Percentiles rank a stretch among this genome's conserved stretches.
Conservation (phyloP, 2,329 filamentous ascomycete genomes). For the Dactylonectria macrodidyma region DNA sequence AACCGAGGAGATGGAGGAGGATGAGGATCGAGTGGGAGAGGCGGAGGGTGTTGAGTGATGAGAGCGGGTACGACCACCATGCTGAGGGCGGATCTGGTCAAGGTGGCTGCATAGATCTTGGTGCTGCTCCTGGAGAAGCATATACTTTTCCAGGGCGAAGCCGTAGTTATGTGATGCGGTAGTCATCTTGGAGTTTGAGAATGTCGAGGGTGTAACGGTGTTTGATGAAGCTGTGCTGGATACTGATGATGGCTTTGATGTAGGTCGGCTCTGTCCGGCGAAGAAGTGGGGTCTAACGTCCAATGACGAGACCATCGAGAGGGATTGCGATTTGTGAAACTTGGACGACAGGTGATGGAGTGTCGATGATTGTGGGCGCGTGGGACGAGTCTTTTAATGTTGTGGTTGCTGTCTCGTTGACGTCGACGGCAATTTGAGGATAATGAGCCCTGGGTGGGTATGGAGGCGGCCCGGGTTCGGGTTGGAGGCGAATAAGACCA, state of each 20-base stretch:
- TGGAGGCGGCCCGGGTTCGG: slow-evolving; percentile 33
- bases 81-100: slow-evolving; percentile 64
- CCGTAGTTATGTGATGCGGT: slow-evolving; percentile 54
- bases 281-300: slow-evolving; percentile 46
- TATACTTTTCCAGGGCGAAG: slow-evolving; percentile 68
- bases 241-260: slow-evolving; percentile 42
- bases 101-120: slow-evolving; percentile 67
- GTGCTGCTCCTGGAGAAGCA: slow-evolving; percentile 68
- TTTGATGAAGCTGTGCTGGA: slow-evolving; percentile 31
- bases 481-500: slow-evolving; percentile 33
- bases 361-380: slow-evolving; percentile 1
- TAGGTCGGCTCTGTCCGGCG: slow-evolving; percentile 41
- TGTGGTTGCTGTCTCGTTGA: background rate
- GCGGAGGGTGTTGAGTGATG: slow-evolving; percentile 68
- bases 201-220: slow-evolving; percentile 17
- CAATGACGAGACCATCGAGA: slow-evolving; percentile 55
- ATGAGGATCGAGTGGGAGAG: slow-evolving; percentile 70
- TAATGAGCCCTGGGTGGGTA: slow-evolving; percentile 18
- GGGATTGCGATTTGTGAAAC: slow-evolving; percentile 30
- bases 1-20: slow-evolving; percentile 60
- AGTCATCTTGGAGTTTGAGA: slow-evolving; percentile 47
- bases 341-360: background rate
- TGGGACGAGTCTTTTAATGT: slow-evolving; percentile 15
- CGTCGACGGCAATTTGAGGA: slow-evolving; percentile 2
- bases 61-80: slow-evolving; percentile 51